Base-by-base conservation (phyloP, 768 basidiomycete species). In the Suillus americanus region DNA sequence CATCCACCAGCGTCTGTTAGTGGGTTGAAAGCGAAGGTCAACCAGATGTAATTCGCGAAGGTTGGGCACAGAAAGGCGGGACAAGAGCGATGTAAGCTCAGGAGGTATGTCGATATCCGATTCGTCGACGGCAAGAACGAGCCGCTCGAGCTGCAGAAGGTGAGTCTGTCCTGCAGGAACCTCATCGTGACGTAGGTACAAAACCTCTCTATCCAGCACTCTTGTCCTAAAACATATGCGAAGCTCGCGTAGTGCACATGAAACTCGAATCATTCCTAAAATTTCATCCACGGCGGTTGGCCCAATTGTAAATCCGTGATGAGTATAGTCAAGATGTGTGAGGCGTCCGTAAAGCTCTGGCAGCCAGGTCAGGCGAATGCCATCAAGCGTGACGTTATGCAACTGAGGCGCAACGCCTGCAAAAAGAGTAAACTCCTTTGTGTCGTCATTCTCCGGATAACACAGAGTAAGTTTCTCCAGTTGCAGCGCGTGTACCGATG, bases 351-450 rank as follows among this genome's bases (percentile, higher is more conserved):
- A 91, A 40, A 91, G 77, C 12, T 83, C 83, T 40, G 89, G 85
- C 14, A 82, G 71, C 89, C 89, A 90, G 4, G 80, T 75, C 60
- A 91, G 72, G 64, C 86, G 82, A 48, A 90, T 82, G 3, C 90
- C 90, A 62, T 89, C 83, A n/a, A 91, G 64, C 2, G 84, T 86
- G 53, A 84, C 79, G 23, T 80, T 79, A 41, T 81, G 77, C 6
- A 92, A 79, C 28, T 77, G 80, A 6, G 90, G 89, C 1, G 89
- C 82, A 66, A 79, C 76, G 10, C 86, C 88, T 35, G 82, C 81
- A 74, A 92, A 92, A 50, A 90, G 81, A 51, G 77, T 73, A 64
- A 87, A 91, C 71, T 87, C 85, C 71, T 86, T 86, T n/a, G 82
- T 78, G 69, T 90, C 89, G 65, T 91, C 89, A 68, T 91, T 92